Evolutionary conservation across 176 grass and related monocot species (phyloP), one percentile per base, ranked within the genome.

Genomic region (Thalia dealbata): DNA sequence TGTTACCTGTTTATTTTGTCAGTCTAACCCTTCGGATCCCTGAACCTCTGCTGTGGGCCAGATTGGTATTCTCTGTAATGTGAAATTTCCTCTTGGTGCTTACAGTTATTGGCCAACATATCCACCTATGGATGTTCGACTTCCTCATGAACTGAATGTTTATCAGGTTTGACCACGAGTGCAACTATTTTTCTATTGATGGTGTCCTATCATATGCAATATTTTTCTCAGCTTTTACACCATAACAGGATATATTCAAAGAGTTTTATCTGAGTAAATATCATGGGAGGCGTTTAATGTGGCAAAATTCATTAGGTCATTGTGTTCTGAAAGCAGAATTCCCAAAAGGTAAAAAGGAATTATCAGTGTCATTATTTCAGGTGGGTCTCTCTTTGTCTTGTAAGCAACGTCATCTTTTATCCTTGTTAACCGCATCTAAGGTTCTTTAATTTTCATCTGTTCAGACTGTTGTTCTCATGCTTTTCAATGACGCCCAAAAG

Each of bases 211-310:
- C 3, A 3, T 72, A 9, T 72, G 9, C 30, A 21, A 28, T 11
- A 54, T 11, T 59, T 74, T 79, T 19, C 13, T 44, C 38, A 27
- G 42, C 8, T 10, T 80, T 82, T 79, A 19, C 23, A 61, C 55
- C 64, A 54, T 76, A 78, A 73, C 24, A 99, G 95, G 95, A 99
- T 83, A 99, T 95, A 86, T 99, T 99, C 73, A 99, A 99, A 88
- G 95, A 99, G 52, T 99, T 99, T 72, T 99, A 99, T 87, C 95
- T 99, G 83, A 99, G 95, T 70, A 99, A 99, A 80, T 86, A 99
- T 54, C 93, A 88, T 73, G 95, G 95, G 82, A 95, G 95, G 80
- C 90, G 95, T 54, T 80, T 99, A 29, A 95, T 95, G 95, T 99
- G 95, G 95, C 95, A 99, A 85, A 99, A 99, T 84, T 99, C 90